Conservation (phyloP, 2,329 filamentous ascomycete genomes). For the Talaromyces sp. region DNA sequence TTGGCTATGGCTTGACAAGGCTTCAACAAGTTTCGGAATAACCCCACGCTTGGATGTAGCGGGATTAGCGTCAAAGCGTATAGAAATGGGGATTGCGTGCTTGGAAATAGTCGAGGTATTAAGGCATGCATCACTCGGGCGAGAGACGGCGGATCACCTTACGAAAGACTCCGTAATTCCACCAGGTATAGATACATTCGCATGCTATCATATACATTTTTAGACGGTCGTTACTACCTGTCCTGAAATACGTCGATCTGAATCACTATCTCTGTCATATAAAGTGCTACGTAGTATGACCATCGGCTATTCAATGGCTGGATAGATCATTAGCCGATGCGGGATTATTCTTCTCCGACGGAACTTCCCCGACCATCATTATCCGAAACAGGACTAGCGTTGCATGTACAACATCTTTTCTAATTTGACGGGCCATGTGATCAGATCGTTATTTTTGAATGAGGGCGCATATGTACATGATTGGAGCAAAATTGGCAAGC, state of each 20-base stretch:
- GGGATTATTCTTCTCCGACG: constrained; percentile 2
- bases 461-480: neutral
- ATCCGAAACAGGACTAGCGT: neutral
- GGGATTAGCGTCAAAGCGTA: neutral
- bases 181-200: neutral
- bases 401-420: neutral
- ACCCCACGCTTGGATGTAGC: neutral
- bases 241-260: too few relatives aligned
- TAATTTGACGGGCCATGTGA: neutral
- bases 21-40: neutral
- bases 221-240: neutral
- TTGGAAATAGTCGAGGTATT: neutral
- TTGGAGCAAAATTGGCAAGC: neutral
- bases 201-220: neutral
- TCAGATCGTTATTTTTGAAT: neutral
- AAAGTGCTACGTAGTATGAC: too few relatives aligned
- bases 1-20: neutral
- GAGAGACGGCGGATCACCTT: neutral
- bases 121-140: neutral
- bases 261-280: too few relatives aligned
- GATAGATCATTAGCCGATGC: neutral
- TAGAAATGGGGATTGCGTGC: neutral
- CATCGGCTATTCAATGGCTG: too few relatives aligned
- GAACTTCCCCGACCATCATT: neutral
- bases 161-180: neutral